Evolutionary conservation across 2,329 filamentous ascomycete genomes (phyloP), one percentile per base, ranked within the genome.

Genomic region (Dactylellina cionopaga): DNA sequence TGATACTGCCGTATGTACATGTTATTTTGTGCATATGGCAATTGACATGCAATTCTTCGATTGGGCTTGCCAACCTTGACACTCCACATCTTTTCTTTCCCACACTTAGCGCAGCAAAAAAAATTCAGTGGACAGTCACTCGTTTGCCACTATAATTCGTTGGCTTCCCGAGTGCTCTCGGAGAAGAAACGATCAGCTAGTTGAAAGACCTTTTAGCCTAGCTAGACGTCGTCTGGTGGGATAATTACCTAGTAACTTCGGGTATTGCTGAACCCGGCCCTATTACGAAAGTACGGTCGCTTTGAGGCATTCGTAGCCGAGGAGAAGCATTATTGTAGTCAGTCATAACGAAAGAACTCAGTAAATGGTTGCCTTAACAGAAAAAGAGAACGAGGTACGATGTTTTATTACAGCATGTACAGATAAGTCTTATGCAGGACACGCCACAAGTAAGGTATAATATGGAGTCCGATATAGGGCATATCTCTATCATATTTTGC

Each of bases 41-140:
- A 64, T 37, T n/a, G n/a, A n/a, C n/a, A n/a, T n/a, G n/a, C n/a
- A 37, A 33, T 55, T 56, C 33, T 41, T 70, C 56, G 41, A 71
- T 58, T 59, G 37, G 58, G 31, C 55, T 43, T 43, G 25, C 37
- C 44, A 22, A 35, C 27, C 25, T 37, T 35, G 41, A 29, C 13
- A 43, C 39, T 22, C 31, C 62, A 29, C 41, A 22, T n/a, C 27
- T 56, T 22, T 19, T 43, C 54, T 71, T 65, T 54, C 22, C 43
- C 68, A 65, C 68, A 64, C 22, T 72, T 72, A 72, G 68, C 68
- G 68, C 68, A 72, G 44, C 35, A 17, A 72, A 72, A n/a, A n/a
- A n/a, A 65, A 54, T 39, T 35, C 19, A 49, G 51, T 29, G 33
- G 52, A 24, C 52, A 44, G 22, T 41, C 25, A 19, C 17, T 27